A percentile compares a stretch with the other conserved stretches of the same genome.
Evolutionary conservation across 129 eudicot species (phyloP).

Genomic region (Deinandra increscens): DNA sequence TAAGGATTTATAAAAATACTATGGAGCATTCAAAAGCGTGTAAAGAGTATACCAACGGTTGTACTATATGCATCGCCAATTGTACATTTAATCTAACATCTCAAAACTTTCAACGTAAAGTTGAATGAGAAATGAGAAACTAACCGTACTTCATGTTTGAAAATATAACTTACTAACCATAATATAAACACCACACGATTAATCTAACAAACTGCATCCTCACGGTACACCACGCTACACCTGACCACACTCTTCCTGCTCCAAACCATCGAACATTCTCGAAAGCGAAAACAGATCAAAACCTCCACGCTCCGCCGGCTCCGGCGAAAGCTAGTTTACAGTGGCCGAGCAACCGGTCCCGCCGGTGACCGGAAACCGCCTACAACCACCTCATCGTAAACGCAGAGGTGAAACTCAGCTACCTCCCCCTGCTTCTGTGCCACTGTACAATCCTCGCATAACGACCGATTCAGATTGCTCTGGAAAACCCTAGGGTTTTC

Average conservation of each 20-base stretch:
- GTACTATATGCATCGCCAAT: no score
- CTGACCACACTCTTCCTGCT: constrained; percentile 10
- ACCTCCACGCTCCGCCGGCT: constrained; percentile 17
- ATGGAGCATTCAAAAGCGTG: no score
- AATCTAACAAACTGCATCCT: constrained; percentile 22
- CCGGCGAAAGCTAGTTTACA: not conserved
- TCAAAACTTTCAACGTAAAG: no score
- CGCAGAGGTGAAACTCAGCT: constrained; percentile 58
- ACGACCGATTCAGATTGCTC: not conserved
- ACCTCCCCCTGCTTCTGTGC: constrained; percentile 26
- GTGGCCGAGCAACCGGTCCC: constrained; percentile 54
- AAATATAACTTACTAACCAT: not conserved
- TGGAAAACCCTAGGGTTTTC: constrained; percentile 8
- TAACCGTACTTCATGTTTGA: not conserved
- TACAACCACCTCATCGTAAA: constrained; percentile 40
- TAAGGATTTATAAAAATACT: no score
- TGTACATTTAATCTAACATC: no score
- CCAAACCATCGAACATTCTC: constrained; percentile 22
- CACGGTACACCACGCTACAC: constrained; percentile 26
- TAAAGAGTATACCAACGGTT: no score
- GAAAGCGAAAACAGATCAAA: constrained; percentile 4
- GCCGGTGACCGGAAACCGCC: constrained; percentile 40
- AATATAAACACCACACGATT: constrained; percentile 21
- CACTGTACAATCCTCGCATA: constrained; percentile 45
- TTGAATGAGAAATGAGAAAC: not conserved